A percentile compares a stretch with the other conserved stretches of the same genome.
Conservation (phyloP, 768 basidiomycete species). For the Suillus clintonianus region DNA sequence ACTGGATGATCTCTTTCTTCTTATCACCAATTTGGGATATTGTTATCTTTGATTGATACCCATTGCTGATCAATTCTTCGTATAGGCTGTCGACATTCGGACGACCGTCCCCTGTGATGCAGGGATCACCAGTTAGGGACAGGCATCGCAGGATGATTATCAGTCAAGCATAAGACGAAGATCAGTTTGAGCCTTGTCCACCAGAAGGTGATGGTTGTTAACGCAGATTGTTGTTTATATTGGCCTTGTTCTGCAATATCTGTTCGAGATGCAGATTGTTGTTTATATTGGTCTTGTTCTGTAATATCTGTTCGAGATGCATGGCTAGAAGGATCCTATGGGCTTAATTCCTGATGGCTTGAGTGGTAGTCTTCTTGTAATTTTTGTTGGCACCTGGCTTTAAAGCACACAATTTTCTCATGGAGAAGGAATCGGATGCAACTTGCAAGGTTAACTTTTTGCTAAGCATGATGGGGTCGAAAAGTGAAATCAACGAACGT, state of each 20-base stretch:
- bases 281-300: background rate
- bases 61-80: background rate
- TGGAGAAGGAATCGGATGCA: no score
- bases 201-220: background rate
- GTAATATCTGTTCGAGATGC: background rate
- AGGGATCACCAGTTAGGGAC: background rate
- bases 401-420: background rate
- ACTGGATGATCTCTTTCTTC: background rate
- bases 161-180: background rate
- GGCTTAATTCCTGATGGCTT: background rate
- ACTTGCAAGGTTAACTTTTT: background rate
- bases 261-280: background rate
- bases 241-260: background rate
- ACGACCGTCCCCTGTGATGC: conserved; percentile 25
- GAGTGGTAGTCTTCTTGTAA: background rate
- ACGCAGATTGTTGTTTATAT: background rate
- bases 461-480: background rate
- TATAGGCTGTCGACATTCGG: conserved; percentile 14
- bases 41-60: background rate
- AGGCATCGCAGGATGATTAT: background rate
- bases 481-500: background rate
- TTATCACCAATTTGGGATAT: background rate
- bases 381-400: background rate
- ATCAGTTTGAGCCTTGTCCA: background rate
- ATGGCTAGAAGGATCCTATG: background rate